phyloP scores from a whole-genome alignment of 2,329 filamentous ascomycete genomes.

The Podosphaera fusca region DNA sequence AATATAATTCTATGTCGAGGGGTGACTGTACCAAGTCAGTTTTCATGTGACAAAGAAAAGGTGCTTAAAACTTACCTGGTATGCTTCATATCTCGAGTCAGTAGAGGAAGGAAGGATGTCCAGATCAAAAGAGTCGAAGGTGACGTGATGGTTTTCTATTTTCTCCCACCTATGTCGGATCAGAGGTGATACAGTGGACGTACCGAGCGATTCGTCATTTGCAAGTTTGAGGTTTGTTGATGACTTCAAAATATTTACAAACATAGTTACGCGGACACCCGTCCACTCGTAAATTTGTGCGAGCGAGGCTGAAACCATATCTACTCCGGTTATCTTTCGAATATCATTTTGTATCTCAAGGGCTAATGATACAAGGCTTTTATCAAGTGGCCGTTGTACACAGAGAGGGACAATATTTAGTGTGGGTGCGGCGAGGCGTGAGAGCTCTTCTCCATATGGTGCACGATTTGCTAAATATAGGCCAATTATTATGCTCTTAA shows the following conservation, averaged over 20 bases:
- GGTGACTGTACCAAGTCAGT: conserved; percentile 8
- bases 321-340: conserved; percentile 26
- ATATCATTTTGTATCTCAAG: conserved; percentile 44
- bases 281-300: conserved; percentile 58
- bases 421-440: conserved; percentile 38
- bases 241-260: conserved; percentile 54
- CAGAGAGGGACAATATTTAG: conserved; percentile 57
- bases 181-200: not conserved
- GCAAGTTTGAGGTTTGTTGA: not conserved
- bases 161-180: not conserved
- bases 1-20: conserved; percentile 15
- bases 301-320: conserved; percentile 36
- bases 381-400: conserved; percentile 20
- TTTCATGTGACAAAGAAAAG: not conserved
- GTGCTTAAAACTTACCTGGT: conserved; percentile 7
- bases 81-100: conserved; percentile 5
- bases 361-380: conserved; percentile 27
- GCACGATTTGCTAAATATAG: conserved; percentile 65
- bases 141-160: not conserved
- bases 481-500: conserved; percentile 37
- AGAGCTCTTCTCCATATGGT: conserved; percentile 24
- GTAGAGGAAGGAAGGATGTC: not conserved
- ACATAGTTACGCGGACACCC: conserved; percentile 42
- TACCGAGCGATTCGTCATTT: not conserved
- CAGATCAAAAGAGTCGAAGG: not conserved